phyloP scores from a whole-genome alignment of 2,329 filamentous ascomycete species.

The Tolypocladium sp. region DNA sequence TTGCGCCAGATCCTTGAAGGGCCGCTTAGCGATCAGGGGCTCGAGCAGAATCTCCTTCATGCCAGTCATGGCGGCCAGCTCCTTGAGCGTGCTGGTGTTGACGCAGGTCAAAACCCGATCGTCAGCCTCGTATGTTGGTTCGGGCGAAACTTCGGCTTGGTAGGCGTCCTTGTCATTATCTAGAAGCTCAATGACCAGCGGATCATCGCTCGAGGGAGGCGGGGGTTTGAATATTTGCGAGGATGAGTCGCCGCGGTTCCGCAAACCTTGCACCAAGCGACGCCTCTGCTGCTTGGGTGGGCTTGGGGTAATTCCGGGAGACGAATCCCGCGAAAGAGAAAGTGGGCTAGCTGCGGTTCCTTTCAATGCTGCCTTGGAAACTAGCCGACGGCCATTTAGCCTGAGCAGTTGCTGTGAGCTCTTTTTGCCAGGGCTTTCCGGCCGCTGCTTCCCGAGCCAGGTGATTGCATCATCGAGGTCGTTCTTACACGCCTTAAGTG shows the following conservation, averaged over 20 bases:
- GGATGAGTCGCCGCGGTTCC: constrained; percentile 14
- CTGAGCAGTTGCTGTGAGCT: constrained; percentile 6
- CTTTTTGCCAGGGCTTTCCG: neutral
- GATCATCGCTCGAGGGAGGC: constrained; percentile 22
- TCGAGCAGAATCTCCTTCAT: constrained; percentile 62
- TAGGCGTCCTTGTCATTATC: constrained; percentile 32
- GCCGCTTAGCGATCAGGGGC: constrained; percentile 62
- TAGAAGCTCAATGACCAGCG: constrained; percentile 23
- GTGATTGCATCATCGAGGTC: constrained; percentile 26
- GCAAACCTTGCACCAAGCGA: constrained; percentile 27
- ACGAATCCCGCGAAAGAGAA: constrained; percentile 7
- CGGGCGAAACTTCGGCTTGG: constrained; percentile 23
- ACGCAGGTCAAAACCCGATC: constrained; percentile 64
- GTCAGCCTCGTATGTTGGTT: constrained; percentile 19
- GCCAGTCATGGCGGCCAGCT: constrained; percentile 74
- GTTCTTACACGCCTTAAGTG: constrained; percentile 19
- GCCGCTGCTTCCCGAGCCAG: constrained; percentile 15
- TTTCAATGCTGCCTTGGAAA: constrained; percentile 20
- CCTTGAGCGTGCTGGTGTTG: constrained; percentile 66
- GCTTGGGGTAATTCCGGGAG: constrained; percentile 14
- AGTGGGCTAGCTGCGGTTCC: constrained; percentile 6
- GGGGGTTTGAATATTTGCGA: constrained; percentile 10
- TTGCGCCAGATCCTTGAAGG: constrained; percentile 58
- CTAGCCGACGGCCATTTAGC: constrained; percentile 15
- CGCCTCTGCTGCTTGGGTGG: constrained; percentile 20